Evolutionary conservation across 306 rosid genomes (phyloP).

Genomic region (Sophora flavescens): DNA sequence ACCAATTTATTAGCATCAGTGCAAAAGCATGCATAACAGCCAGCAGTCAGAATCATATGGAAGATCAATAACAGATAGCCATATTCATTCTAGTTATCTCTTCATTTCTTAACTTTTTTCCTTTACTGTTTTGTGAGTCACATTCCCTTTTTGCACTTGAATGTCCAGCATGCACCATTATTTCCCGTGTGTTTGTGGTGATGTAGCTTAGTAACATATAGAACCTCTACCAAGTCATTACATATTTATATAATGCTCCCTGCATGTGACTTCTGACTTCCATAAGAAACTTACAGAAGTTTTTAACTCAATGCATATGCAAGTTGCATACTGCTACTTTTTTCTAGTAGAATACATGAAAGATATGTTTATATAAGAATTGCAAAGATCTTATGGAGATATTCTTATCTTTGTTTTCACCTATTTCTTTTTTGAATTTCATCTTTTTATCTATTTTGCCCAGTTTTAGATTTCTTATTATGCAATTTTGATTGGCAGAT

Average conservation of each 20-base stretch:
- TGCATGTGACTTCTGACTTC: constrained; percentile 32
- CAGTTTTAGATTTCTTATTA: constrained; percentile 43
- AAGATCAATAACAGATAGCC: not conserved
- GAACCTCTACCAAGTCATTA: constrained; percentile 10
- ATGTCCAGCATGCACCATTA: not conserved
- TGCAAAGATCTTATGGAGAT: constrained; percentile 32
- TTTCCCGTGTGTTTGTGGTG: constrained; percentile 3
- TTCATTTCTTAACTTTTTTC: constrained; percentile 22
- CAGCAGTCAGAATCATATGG: not conserved
- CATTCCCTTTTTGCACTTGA: constrained; percentile 25
- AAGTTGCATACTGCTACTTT: constrained; percentile 23
- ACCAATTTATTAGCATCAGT: not conserved
- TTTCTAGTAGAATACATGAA: constrained; percentile 24
- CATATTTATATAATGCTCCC: constrained; percentile 18
- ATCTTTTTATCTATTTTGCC: constrained; percentile 4
- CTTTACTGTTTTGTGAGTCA: not conserved
- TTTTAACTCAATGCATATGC: not conserved
- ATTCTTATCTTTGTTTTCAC: not conserved
- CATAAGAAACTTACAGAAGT: constrained; percentile 7
- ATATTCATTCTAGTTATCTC: constrained; percentile 10
- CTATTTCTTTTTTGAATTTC: not conserved
- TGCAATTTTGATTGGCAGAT: constrained; percentile 69
- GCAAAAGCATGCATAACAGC: not conserved
- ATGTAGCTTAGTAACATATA: constrained; percentile 21
- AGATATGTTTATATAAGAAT: constrained; percentile 14